These are phyloP conservation scores for Talaromyces sp. DNA, from an alignment of 2,329 filamentous ascomycete genomes.

Conservation along the genomic window DNA sequence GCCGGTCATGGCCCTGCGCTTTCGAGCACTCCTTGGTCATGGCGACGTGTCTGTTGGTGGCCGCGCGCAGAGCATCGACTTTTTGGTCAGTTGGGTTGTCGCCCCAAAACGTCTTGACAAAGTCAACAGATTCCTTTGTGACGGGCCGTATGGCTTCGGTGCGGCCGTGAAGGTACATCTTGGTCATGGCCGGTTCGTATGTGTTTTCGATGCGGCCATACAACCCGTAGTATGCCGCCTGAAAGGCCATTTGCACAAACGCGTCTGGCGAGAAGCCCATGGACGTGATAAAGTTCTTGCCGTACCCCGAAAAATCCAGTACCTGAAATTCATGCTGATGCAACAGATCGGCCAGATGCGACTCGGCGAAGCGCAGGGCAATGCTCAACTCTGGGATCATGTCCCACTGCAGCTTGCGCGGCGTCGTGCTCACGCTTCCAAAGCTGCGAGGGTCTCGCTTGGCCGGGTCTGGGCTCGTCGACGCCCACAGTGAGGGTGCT, in stretches of 20 bases:
- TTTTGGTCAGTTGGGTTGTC: conserved; percentile 79
- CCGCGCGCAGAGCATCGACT: conserved; percentile 75
- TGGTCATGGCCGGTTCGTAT: conserved; percentile 98
- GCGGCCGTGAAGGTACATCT: conserved; percentile 83
- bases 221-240: conserved; percentile 94
- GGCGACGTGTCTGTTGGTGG: conserved; percentile 74
- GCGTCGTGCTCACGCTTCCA: conserved; percentile 86
- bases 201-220: conserved; percentile 92
- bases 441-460: conserved; percentile 90
- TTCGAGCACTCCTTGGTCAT: conserved; percentile 82
- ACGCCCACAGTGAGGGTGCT: conserved; percentile 86
- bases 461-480: conserved; percentile 81
- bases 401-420: conserved; percentile 96
- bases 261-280: conserved; percentile 97
- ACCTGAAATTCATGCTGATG: conserved; percentile 95
- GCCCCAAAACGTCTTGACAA: conserved; percentile 90
- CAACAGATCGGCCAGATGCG: conserved; percentile 85
- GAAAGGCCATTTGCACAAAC: conserved; percentile 98
- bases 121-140: conserved; percentile 75
- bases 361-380: conserved; percentile 91
- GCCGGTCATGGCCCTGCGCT: conserved; percentile 84
- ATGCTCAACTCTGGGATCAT: conserved; percentile 89
- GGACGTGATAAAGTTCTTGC: conserved; percentile 95
- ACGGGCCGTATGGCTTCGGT: conserved; percentile 91
- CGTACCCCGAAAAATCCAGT: conserved; percentile 81